Evolutionary conservation across 192 early-diverging fungal genomes (phyloP), one percentile per base, ranked within the genome.

Genomic region (Coemansia pectinata): DNA sequence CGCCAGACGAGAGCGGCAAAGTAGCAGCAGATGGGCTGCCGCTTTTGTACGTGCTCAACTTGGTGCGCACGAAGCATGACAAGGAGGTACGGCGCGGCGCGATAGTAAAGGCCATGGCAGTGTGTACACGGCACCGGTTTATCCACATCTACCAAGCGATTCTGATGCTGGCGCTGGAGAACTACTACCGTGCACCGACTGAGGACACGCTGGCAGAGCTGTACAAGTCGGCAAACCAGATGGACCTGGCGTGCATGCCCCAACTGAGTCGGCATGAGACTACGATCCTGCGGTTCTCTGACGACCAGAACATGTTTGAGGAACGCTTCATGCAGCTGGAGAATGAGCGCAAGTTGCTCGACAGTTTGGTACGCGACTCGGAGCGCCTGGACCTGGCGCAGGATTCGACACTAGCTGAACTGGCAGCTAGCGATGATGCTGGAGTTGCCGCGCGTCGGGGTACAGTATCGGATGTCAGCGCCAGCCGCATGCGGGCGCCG

Each of bases 131-230:
- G 36, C 91, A 97, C 78, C 90, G 92, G 62, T 97, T 91, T 73
- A 86, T 97, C 34, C 95, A 97, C 79, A 92, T 95, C 4, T 97
- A 95, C 86, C 85, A 96, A 89, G 95, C 96, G 7, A 87, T 96
- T 11, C 78, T 98, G 27, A 85, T 95, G 66, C 83, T 96, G 65
- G 95, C 95, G 1, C 85, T 98, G 63, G 95, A 98, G 73, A 92
- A 94, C 67, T 98, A 95, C 77, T 95, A 95, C 76, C 85, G 87
- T 52, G 85, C 85, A 52, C 93, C 93, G 23, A 86, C 88, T 2
- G 83, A 91, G 29, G 88, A 87, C 52, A 89, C 92, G 33, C 78
- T 98, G 7, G 91, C 88, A 44, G 85, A 90, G 36, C 83, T 98
- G 8, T 97, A 90, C 76, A 83, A 90, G 44, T 85, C 94, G 2